Evolutionary conservation across 495 filamentous ascomycete genomes (phyloP), one percentile per base, ranked within the genome.

Genomic region (Lasiosphaeriaceae sp.): DNA sequence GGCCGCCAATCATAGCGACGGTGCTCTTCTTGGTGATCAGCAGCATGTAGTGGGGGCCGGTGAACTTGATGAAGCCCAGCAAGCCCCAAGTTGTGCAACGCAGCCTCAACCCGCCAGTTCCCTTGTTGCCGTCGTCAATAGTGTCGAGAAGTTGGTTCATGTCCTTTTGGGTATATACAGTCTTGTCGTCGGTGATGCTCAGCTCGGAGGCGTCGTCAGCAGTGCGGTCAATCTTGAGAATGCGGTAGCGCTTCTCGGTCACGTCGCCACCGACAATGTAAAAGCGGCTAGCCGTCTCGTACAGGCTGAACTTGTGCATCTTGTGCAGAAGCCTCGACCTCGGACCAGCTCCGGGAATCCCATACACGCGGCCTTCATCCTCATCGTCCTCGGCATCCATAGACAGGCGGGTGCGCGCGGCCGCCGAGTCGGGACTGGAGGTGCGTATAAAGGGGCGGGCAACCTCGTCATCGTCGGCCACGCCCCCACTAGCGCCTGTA

Each of bases 1-100:
- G 94, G 12, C 94, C 94, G 35, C 94, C 94, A 37, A 98, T 83
- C 86, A 96, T 90, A 41, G 92, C 95, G 3, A 96, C 91, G 54
- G 95, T 92, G 68, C 90, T 92, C 70, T 93, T 83, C 73, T 97
- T 97, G 43, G 93, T 98, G 62, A 96, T 90, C 45, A 97, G 70
- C 8, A 97, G 80, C 92, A 98, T 97, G 62, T 98, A 98, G 68
- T 91, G 96, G n/a, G 89, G 85, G 7, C 90, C 92, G 7, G 94
- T 98, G 66, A 98, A 97, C 52, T 89, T 82, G 63, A 98, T 92
- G 66, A 98, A 97, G 2, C 94, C 94, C 22, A 98, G 77, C 24
- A 98, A 75, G 22, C 94, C 94, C 93, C 91, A 98, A 21, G 88
- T 90, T 51, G 85, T 95, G 71, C 90, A 94, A 59, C 87, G 90